Evolutionary conservation across 1,284 basidiomycete genomes (phyloP).

Genomic region (Calocybe gambosa): DNA sequence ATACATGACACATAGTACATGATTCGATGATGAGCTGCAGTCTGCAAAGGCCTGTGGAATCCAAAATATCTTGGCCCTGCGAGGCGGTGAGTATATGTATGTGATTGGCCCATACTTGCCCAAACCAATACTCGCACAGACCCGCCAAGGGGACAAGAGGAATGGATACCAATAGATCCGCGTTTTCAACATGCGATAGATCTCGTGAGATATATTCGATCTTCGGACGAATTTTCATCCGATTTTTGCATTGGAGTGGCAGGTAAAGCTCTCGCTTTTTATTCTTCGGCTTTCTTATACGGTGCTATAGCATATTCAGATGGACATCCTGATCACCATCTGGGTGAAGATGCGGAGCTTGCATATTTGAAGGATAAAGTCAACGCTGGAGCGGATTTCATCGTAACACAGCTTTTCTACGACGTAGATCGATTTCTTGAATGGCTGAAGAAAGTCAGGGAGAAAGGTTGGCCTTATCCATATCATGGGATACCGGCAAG

Average conservation of each 20-base stretch:
- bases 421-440: slow-evolving; percentile 80
- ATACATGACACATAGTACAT: not conserved
- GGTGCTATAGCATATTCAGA: slow-evolving; percentile 76
- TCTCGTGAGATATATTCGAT: slow-evolving; percentile 86
- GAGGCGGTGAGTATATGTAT: slow-evolving; percentile 58
- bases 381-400: slow-evolving; percentile 93
- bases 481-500: not conserved
- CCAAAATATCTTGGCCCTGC: slow-evolving; percentile 86
- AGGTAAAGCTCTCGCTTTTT: slow-evolving; percentile 36
- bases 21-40: slow-evolving; percentile 31
- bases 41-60: slow-evolving; percentile 80
- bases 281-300: slow-evolving; percentile 5
- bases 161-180: slow-evolving; percentile 84
- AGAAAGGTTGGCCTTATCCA: slow-evolving; percentile 47
- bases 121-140: slow-evolving; percentile 40
- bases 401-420: slow-evolving; percentile 97
- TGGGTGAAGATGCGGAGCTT: slow-evolving; percentile 68
- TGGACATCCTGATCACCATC: slow-evolving; percentile 72
- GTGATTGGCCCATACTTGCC: not conserved
- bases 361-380: slow-evolving; percentile 82
- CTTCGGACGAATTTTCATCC: slow-evolving; percentile 71
- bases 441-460: slow-evolving; percentile 73
- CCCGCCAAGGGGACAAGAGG: slow-evolving; percentile 88
- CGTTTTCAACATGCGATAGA: slow-evolving; percentile 87
- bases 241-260: slow-evolving; percentile 92